Evolutionary conservation across 805 yeast genomes (phyloP), one percentile per base, ranked within the genome.

Genomic region (Ogataea ganodermae): DNA sequence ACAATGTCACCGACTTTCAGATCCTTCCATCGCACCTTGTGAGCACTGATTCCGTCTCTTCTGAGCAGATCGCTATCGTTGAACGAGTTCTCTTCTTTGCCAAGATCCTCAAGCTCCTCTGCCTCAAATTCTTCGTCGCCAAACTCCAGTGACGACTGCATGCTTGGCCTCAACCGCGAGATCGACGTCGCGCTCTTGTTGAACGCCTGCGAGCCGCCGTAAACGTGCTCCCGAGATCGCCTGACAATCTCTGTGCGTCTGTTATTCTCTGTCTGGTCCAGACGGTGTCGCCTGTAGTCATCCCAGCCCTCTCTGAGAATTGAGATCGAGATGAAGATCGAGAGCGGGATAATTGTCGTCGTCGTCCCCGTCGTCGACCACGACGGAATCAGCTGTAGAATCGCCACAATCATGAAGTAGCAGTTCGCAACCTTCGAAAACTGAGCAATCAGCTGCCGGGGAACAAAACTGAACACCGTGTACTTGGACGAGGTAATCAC

Each of bases 361-460:
- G 82, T 89, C 10, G 90, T 86, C 50, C 98, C 99, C 0, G 99
- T 94, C 5, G 99, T 89, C 1, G 97, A 89, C 97, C 97, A 94
- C 2, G 90, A 81, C 0, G 99, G 98, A 40, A 94, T 84, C 91
- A 92, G 84, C 64, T 94, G 99, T 73, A 94, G 72, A 51, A 94
- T 86, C 2, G 98, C 91, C 14, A 94, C 94, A 2, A 83, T 74
- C 78, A 94, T 70, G 68, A 94, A 94, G 66, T 94, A 92, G 51
- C 91, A 74, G 63, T 94, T 94, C 23, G 99, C 99, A 37, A 94
- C 60, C 62, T 89, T 92, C 20, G 96, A 89, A 61, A 94, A 92
- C 66, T 94, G 99, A 3, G 94, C 96, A 52, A 81, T 75, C 31
- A 94, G 65, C 61, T 94, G 97, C 52, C 91, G 80, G 1, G 99